Evolutionary conservation across 2,329 filamentous ascomycete species (phyloP).

Genomic region (Alternaria solani): DNA sequence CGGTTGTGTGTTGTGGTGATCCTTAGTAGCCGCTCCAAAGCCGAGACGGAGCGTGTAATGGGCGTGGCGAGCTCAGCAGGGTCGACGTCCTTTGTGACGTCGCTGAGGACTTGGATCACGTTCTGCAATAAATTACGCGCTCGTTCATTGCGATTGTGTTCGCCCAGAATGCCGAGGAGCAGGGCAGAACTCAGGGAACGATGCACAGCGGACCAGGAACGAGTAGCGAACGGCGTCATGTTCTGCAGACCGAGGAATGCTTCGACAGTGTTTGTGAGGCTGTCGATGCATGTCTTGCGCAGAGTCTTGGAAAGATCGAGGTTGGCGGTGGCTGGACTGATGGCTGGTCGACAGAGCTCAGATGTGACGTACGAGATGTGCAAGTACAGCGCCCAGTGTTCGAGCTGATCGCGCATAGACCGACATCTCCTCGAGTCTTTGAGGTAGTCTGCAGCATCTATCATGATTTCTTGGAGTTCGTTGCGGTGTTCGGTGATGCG

Average conservation of each 20-base stretch:
- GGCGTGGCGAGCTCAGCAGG: slow-evolving; percentile 58
- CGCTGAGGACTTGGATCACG: slow-evolving; percentile 56
- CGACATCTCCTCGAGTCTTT: slow-evolving; percentile 61
- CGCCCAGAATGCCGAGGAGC: slow-evolving; percentile 56
- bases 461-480: slow-evolving; percentile 64
- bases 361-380: slow-evolving; percentile 70
- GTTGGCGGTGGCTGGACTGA: slow-evolving; percentile 60
- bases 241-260: slow-evolving; percentile 67
- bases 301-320: slow-evolving; percentile 57
- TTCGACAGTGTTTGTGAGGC: slow-evolving; percentile 65
- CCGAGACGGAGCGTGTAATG: slow-evolving; percentile 57
- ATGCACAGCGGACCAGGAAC: slow-evolving; percentile 55
- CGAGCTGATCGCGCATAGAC: slow-evolving; percentile 62
- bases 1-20: slow-evolving; percentile 33
- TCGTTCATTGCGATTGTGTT: slow-evolving; percentile 55
- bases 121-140: slow-evolving; percentile 56
- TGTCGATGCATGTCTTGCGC: slow-evolving; percentile 64
- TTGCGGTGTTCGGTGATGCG: slow-evolving; percentile 66
- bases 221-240: slow-evolving; percentile 56
- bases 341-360: slow-evolving; percentile 67
- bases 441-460: slow-evolving; percentile 65
- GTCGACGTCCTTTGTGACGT: slow-evolving; percentile 58
- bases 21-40: slow-evolving; percentile 54
- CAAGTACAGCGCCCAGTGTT: slow-evolving; percentile 67
- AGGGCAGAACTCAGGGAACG: slow-evolving; percentile 56